Percentiles rank a stretch among this genome's conserved stretches.
phyloP scores from a whole-genome alignment of 1,139 yeast species.

The Sugiyamaella paludigena region DNA sequence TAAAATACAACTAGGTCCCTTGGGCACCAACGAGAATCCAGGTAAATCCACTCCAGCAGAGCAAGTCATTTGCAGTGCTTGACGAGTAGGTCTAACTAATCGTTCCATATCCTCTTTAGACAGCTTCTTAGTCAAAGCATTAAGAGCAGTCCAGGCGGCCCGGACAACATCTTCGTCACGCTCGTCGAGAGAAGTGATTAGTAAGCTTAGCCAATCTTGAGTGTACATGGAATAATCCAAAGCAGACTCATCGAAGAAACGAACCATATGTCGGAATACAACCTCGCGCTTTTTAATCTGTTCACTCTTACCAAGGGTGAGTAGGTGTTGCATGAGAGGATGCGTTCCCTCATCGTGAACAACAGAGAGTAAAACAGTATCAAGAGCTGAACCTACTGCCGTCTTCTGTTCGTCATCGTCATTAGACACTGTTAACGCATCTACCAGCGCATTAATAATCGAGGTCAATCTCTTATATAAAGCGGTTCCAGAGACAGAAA shows the following conservation, averaged over 20 bases:
- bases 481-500: constrained; percentile 87
- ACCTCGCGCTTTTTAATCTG: constrained; percentile 64
- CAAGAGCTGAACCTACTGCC: constrained; percentile 57
- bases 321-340: constrained; percentile 77
- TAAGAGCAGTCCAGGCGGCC: constrained; percentile 66
- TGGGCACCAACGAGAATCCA: constrained; percentile 67
- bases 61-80: constrained; percentile 68
- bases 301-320: constrained; percentile 74
- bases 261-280: constrained; percentile 66
- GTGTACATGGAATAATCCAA: constrained; percentile 73
- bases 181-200: constrained; percentile 74
- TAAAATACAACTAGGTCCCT: constrained; percentile 82
- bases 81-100: constrained; percentile 74
- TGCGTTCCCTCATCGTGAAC: constrained; percentile 80
- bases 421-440: constrained; percentile 43
- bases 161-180: constrained; percentile 60
- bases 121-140: constrained; percentile 65
- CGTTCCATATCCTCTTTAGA: constrained; percentile 72
- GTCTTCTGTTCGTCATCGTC: constrained; percentile 33
- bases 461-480: constrained; percentile 67
- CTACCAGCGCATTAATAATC: constrained; percentile 70
- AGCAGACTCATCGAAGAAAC: constrained; percentile 62
- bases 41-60: constrained; percentile 62
- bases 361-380: constrained; percentile 66
- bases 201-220: constrained; percentile 70